A percentile compares a stretch with the other conserved stretches of the same genome.
Conservation (phyloP, 1,284 basidiomycete genomes). For the Trametes sp. region DNA sequence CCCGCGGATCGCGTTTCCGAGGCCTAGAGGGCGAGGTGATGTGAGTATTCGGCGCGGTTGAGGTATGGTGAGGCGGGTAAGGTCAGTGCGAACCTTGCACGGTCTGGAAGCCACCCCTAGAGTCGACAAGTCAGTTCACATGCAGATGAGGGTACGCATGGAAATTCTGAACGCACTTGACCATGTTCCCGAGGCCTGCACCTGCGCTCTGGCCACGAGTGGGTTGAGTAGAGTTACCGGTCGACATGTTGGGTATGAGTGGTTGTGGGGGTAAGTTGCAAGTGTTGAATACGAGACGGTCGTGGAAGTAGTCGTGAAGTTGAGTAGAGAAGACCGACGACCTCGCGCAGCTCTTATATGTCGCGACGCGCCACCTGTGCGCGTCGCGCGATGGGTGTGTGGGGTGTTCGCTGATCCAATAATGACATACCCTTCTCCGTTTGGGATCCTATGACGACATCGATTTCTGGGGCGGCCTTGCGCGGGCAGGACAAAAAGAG, state of each 20-base stretch:
- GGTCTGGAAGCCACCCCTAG: slow-evolving; percentile 34
- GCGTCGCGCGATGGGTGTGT: background rate
- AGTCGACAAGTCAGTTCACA: background rate
- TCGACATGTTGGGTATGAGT: slow-evolving; percentile 5
- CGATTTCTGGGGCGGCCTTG: slow-evolving; percentile 23
- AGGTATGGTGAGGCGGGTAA: background rate
- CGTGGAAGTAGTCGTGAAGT: background rate
- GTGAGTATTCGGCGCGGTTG: background rate
- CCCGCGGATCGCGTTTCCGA: slow-evolving; percentile 38
- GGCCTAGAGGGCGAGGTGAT: slow-evolving; percentile 19
- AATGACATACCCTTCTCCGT: background rate
- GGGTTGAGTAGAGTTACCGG: slow-evolving; percentile 8
- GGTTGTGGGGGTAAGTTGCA: background rate
- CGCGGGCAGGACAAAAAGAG: background rate
- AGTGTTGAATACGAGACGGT: background rate
- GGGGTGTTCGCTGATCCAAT: background rate
- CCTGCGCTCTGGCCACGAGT: slow-evolving; percentile 26
- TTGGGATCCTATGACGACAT: background rate
- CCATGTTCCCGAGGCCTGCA: slow-evolving; percentile 28
- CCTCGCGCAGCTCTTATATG: background rate
- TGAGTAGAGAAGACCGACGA: background rate
- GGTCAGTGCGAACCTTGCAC: slow-evolving; percentile 26
- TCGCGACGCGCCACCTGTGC: background rate
- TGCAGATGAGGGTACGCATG: background rate
- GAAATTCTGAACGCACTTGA: slow-evolving; percentile 27